Conservation (phyloP, 2,329 filamentous ascomycete genomes). For the Pleochaeta shiraiana region DNA sequence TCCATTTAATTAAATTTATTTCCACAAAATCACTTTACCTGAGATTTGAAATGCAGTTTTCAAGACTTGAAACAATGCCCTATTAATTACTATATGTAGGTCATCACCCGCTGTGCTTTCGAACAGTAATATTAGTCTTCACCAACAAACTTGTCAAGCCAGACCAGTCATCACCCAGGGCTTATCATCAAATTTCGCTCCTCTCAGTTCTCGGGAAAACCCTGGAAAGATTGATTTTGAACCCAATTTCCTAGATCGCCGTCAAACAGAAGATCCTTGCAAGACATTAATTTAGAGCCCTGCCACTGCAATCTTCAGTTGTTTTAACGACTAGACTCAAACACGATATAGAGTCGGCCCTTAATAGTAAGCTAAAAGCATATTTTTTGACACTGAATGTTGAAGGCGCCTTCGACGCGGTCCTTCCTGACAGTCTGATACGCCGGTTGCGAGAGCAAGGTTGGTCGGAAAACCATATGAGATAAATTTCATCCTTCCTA, state of each 20-base stretch:
- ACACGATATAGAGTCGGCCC: not conserved
- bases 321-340: not conserved
- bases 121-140: not conserved
- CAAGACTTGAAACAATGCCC: constrained; percentile 36
- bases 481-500: not conserved
- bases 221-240: not conserved
- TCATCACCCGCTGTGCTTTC: not conserved
- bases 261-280: not conserved
- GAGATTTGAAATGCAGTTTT: constrained; percentile 45
- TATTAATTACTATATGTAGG: constrained; percentile 45
- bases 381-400: not conserved
- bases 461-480: not conserved
- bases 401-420: not conserved
- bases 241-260: not conserved
- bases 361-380: not conserved
- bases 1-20: too few species aligned
- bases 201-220: not conserved
- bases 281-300: not conserved
- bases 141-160: not conserved
- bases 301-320: not conserved
- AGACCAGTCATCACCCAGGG: not conserved
- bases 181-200: not conserved
- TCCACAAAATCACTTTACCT: too few species aligned
- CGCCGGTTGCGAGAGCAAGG: not conserved
- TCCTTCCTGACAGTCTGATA: not conserved